A percentile compares a stretch with the other conserved stretches of the same genome.
These are phyloP conservation scores for Dipteronia sinensis DNA, from an alignment of 345 rosid genomes.

Conservation along the genomic window DNA sequence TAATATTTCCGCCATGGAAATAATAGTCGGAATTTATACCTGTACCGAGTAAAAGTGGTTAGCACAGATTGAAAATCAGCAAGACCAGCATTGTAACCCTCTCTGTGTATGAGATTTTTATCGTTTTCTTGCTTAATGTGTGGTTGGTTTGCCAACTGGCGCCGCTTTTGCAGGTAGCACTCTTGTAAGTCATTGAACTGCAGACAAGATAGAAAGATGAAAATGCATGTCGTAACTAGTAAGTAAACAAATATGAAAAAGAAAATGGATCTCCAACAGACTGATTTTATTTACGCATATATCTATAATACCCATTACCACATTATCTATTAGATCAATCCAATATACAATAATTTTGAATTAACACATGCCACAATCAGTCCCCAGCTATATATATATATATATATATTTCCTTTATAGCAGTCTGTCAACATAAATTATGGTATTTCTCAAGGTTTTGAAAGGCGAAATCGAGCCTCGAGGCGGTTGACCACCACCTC, in stretches of 20 bases:
- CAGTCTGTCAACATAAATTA: neutral
- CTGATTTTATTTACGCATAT: neutral
- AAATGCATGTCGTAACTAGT: neutral
- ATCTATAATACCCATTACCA: neutral
- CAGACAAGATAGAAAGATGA: slow-evolving; percentile 21
- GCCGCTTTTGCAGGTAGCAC: slow-evolving; percentile 95
- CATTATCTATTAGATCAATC: neutral
- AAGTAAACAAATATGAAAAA: slow-evolving; percentile 1
- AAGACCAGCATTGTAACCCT: slow-evolving; percentile 86
- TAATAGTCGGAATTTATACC: slow-evolving; percentile 44
- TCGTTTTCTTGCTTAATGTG: slow-evolving; percentile 59
- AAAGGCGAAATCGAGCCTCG: no score
- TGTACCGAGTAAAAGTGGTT: slow-evolving; percentile 83
- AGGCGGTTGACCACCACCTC: no score
- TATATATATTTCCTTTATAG: neutral
- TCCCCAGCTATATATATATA: neutral
- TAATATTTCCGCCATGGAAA: neutral
- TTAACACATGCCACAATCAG: neutral
- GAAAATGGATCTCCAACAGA: neutral
- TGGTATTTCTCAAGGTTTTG: neutral
- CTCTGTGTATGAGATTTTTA: slow-evolving; percentile 64
- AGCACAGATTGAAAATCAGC: slow-evolving; percentile 87
- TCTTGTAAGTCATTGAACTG: slow-evolving; percentile 95
- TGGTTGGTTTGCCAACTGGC: slow-evolving; percentile 64
- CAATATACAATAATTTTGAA: neutral